Conservation (phyloP, 352 stramenopile genomes). For the Globisporangium splendens region DNA sequence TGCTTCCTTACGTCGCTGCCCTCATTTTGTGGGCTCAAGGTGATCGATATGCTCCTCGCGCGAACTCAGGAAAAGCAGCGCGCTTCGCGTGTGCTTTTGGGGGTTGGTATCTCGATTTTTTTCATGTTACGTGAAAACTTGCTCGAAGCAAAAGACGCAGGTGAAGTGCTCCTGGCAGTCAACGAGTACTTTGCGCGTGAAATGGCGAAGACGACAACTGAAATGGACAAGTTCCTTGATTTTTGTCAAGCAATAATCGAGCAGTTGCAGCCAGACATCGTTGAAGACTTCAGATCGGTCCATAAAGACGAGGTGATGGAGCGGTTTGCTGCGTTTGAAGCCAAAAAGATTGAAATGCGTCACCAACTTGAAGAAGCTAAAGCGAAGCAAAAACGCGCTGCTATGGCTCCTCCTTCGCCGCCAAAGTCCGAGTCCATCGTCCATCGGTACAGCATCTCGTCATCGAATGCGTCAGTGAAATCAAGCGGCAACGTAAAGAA, state of each 20-base stretch:
- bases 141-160: slow-evolving; percentile 66
- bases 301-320: slow-evolving; percentile 85
- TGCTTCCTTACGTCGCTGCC: slow-evolving; percentile 80
- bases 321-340: slow-evolving; percentile 68
- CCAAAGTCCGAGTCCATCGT: slow-evolving; percentile 40
- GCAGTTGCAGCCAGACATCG: slow-evolving; percentile 67
- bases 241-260: slow-evolving; percentile 67
- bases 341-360: slow-evolving; percentile 85
- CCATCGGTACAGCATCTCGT: slow-evolving; percentile 40
- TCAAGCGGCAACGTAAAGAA: slow-evolving; percentile 20
- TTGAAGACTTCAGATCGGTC: slow-evolving; percentile 67
- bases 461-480: slow-evolving; percentile 23
- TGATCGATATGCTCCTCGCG: slow-evolving; percentile 77
- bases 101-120: slow-evolving; percentile 77
- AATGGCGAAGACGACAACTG: slow-evolving; percentile 56
- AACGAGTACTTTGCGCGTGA: slow-evolving; percentile 77
- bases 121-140: slow-evolving; percentile 57
- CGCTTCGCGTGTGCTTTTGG: slow-evolving; percentile 65
- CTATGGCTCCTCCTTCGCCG: slow-evolving; percentile 46
- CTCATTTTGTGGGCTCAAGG: slow-evolving; percentile 62
- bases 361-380: slow-evolving; percentile 75
- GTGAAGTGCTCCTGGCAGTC: slow-evolving; percentile 73
- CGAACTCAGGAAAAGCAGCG: slow-evolving; percentile 56
- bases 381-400: slow-evolving; percentile 35
- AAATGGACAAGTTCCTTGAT: slow-evolving; percentile 69